Base-by-base conservation (phyloP, 2,329 filamentous ascomycete genomes). In the Periconia macrospinosa region DNA sequence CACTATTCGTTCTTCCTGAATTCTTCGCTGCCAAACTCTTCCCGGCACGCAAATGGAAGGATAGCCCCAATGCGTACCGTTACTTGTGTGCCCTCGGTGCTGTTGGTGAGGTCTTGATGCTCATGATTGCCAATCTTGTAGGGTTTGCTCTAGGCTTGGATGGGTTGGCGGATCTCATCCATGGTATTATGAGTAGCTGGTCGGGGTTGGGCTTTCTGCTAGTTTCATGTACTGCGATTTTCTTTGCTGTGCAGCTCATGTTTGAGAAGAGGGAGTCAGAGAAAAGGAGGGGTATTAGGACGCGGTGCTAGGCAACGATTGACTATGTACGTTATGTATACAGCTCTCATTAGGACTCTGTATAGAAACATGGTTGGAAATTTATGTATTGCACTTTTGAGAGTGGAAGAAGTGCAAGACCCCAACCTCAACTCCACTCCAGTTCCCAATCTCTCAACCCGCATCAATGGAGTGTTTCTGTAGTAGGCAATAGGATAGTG, bases 91-190 rank as follows among this genome's bases (percentile, higher is more conserved):
- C 89, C 6, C 72, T 90, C 15, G 94, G 93, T 2, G 91, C 86
- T 0, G 90, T 97, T 3, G 84, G 77, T 0, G 97, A 97, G 64
- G 83, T 96, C 20, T 76, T 97, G 45, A 92, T 97, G 88, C 94
- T 99, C 89, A 96, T 97, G 83, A 83, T 84, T 43, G 94, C 93
- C 15, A 99, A 99, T 70, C 77, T 99, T 17, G 92, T 99, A 11
- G 94, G 94, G 0, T 99, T 97, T 75, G 94, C 93, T 0, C 83
- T 99, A 13, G 95, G 95, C 0, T 61, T 97, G 47, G 94, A 99
- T 68, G 94, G 95, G 0, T 64, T 97, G 68, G 84, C 89, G 72
- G 89, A 83, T 30, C 85, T 97, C 47, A 71, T 96, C 10, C 79
- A 81, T 53, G 87, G 89, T 1, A 92, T 97, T 53, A 78, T 95